These are phyloP conservation scores for Jacaranda mimosifolia DNA, from an alignment of 257 asterid species.

Conservation along the genomic window DNA sequence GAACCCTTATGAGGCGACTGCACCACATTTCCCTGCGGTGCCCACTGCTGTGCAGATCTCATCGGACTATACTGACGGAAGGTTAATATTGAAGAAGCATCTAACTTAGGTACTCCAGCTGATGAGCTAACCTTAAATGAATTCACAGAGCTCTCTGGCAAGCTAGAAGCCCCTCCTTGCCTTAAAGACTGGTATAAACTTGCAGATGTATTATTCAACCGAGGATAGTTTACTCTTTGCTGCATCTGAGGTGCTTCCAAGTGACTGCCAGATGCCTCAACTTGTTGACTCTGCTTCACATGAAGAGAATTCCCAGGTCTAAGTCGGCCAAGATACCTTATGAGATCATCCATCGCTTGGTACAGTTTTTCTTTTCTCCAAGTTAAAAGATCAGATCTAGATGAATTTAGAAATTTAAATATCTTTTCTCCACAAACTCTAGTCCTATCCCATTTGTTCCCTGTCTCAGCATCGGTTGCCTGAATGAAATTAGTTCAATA, in stretches of 20 bases:
- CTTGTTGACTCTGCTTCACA: conserved; percentile 38
- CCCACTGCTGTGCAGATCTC: conserved; percentile 36
- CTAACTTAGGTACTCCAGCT: conserved; percentile 25
- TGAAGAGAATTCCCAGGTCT: conserved; percentile 4
- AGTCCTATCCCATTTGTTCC: conserved; percentile 8
- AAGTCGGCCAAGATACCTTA: neutral
- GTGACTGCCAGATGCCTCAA: conserved; percentile 34
- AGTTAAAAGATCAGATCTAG: conserved; percentile 38
- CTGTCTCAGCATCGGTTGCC: conserved; percentile 38
- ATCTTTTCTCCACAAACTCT: neutral
- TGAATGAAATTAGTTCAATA: conserved; percentile 31
- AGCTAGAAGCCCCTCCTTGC: conserved; percentile 32
- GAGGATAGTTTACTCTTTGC: conserved; percentile 40
- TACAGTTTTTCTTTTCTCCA: conserved; percentile 36
- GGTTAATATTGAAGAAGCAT: conserved; percentile 27
- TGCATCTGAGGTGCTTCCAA: conserved; percentile 39
- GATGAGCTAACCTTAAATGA: conserved; percentile 42
- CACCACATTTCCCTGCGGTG: conserved; percentile 30
- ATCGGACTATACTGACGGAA: conserved; percentile 22
- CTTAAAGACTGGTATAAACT: conserved; percentile 29
- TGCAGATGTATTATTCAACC: conserved; percentile 27
- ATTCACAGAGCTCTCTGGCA: neutral
- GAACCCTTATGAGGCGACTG: conserved; percentile 26
- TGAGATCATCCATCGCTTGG: conserved; percentile 20
- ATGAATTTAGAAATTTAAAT: conserved; percentile 26